Evolutionary conservation across 352 stramenopile species (phyloP), one percentile per base, ranked within the genome.

Genomic region (Globisporangium heterothallicum): DNA sequence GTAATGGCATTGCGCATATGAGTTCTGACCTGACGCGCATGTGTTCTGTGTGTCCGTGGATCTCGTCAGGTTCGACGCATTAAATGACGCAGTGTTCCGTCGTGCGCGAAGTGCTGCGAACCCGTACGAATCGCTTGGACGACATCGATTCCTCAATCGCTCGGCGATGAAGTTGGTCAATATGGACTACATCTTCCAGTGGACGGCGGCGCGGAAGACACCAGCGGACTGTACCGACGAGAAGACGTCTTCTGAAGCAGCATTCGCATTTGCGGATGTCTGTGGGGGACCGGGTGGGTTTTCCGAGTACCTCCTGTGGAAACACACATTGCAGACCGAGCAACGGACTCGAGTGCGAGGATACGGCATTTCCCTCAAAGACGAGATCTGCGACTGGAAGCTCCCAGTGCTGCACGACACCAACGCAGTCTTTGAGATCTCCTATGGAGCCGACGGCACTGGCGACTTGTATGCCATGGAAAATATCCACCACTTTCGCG

Each of bases 121-220:
- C 38, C 49, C 53, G 12, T 91, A 72, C 19, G 79, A 93, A 53
- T 36, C 50, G 10, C 40, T 93, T 16, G 82, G 82, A 2, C 70
- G 68, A 46, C 60, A 72, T 49, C 70, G 58, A 6, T 93, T 93
- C 32, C 55, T 93, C 48, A 91, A 91, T 42, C 78, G 82, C 14
- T 88, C 82, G 29, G 82, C 82, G 3, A 87, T 93, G 75, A 93
- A 93, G 49, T 62, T 93, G 41, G 82, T 74, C 44, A 79, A 86
- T 25, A 54, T 93, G 42, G 78, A 93, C 50, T 61, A 79, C 42
- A 49, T 88, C 9, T 87, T 89, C 32, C 18, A 61, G 8, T 86
- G 64, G 63, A 88, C 76, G 24, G 44, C 9, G 8, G n/a, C n/a
- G n/a, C n/a, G n/a, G n/a, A n/a, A n/a, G n/a, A n/a, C n/a, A n/a